Conservation (phyloP, 2,329 filamentous ascomycete genomes). For the Colletotrichum sp. region DNA sequence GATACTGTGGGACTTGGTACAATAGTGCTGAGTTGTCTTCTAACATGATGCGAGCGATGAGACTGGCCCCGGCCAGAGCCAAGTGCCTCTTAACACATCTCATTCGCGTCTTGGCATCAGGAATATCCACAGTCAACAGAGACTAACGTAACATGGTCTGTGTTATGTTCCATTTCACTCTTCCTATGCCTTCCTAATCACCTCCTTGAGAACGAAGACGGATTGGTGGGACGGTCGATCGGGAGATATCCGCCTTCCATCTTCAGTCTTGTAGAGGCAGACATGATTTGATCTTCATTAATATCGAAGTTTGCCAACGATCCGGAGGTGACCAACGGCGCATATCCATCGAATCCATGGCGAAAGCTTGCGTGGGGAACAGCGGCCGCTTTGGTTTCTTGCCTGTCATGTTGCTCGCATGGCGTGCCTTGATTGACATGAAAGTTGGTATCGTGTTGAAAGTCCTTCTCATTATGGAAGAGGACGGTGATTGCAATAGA, state of each 20-base stretch:
- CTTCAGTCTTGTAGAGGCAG: background rate
- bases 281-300: background rate
- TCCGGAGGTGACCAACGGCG: background rate
- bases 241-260: background rate
- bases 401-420: background rate
- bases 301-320: background rate
- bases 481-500: background rate
- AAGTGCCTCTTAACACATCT: background rate
- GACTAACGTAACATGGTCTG: background rate
- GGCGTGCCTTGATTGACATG: background rate
- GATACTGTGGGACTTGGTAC: background rate
- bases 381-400: background rate
- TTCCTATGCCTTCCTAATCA: no score
- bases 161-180: background rate
- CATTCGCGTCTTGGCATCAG: background rate
- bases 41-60: background rate
- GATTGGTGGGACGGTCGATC: no score
- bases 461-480: conserved; percentile 23
- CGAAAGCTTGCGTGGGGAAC: background rate
- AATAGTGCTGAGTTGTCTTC: background rate
- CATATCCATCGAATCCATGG: background rate
- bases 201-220: no score
- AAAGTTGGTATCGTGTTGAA: background rate
- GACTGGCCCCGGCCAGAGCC: background rate
- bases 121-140: background rate